phyloP scores from a whole-genome alignment of 2,329 filamentous ascomycete species.

The Orbilia quercus region DNA sequence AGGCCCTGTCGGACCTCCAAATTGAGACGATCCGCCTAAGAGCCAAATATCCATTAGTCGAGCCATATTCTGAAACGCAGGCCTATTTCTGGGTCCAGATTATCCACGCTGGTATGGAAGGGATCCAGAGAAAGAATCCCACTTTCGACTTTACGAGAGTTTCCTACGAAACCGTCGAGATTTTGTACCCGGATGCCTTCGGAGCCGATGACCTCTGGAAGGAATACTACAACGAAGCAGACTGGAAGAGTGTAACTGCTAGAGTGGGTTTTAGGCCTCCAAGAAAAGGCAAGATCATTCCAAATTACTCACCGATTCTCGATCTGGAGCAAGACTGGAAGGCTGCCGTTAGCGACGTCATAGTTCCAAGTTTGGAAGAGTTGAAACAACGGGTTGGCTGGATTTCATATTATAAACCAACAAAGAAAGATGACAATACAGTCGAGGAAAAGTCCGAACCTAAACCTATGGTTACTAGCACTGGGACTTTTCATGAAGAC shows the following conservation, averaged over 20 bases:
- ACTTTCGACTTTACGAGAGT: conserved; percentile 51
- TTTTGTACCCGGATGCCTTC: conserved; percentile 57
- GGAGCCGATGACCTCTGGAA: conserved; percentile 56
- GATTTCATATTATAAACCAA: conserved; percentile 46
- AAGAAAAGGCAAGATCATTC: conserved; percentile 49
- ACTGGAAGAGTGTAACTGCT: conserved; percentile 57
- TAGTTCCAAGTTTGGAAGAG: conserved; percentile 25
- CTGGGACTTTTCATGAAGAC: conserved; percentile 11
- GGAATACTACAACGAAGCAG: conserved; percentile 51
- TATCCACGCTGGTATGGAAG: conserved; percentile 56
- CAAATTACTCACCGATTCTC: conserved; percentile 53
- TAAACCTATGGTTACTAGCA: conserved; percentile 2
- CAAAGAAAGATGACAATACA: conserved; percentile 8
- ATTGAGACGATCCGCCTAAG: conserved; percentile 51
- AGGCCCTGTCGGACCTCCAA: conserved; percentile 54
- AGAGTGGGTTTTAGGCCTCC: conserved; percentile 56
- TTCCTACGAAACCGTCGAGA: conserved; percentile 55
- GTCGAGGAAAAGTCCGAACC: background rate
- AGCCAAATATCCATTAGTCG: conserved; percentile 33
- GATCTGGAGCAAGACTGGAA: conserved; percentile 37
- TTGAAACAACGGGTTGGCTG: conserved; percentile 50
- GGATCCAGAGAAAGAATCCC: conserved; percentile 40
- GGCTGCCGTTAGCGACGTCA: conserved; percentile 50
- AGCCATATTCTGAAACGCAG: conserved; percentile 58
- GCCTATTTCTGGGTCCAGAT: conserved; percentile 58